Conservation (phyloP, 176 grass and related monocot species). For the Ensete ventricosum region DNA sequence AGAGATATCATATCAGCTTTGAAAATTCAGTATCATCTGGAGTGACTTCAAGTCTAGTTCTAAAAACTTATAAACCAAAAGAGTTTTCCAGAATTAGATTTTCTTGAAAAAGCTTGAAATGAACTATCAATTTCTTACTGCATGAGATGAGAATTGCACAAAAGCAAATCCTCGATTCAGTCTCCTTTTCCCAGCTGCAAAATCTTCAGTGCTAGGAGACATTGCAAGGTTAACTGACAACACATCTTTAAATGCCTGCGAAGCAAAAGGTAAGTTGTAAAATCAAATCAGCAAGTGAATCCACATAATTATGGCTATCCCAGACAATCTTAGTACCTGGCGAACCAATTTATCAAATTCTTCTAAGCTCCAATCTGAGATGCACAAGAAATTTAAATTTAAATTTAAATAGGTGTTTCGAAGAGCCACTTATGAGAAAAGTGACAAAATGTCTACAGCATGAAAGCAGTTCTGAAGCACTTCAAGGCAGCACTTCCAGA, state of each 20-base stretch:
- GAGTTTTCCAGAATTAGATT: neutral
- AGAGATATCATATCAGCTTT: neutral
- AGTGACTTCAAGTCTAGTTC: neutral
- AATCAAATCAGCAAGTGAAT: conserved; percentile 1
- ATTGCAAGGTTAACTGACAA: conserved; percentile 63
- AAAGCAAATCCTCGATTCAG: conserved; percentile 75
- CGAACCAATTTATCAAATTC: conserved; percentile 65
- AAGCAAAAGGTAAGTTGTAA: neutral
- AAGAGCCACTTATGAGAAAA: neutral
- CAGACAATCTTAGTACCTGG: conserved; percentile 35
- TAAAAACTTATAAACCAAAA: neutral
- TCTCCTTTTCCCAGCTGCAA: conserved; percentile 36
- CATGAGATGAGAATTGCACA: conserved; percentile 68
- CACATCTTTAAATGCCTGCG: conserved; percentile 67
- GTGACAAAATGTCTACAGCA: neutral
- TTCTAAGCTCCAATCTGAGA: conserved; percentile 51
- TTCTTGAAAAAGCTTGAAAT: neutral
- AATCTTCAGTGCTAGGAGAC: conserved; percentile 31
- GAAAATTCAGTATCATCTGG: neutral
- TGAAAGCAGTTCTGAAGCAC: neutral
- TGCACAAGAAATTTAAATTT: conserved; percentile 22
- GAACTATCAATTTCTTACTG: conserved; percentile 37
- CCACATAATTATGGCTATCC: neutral
- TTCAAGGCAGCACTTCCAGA: neutral
- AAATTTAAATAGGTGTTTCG: neutral